Evolutionary conservation across 2,329 filamentous ascomycete species (phyloP).

Genomic region (Pseudocercospora vitis): DNA sequence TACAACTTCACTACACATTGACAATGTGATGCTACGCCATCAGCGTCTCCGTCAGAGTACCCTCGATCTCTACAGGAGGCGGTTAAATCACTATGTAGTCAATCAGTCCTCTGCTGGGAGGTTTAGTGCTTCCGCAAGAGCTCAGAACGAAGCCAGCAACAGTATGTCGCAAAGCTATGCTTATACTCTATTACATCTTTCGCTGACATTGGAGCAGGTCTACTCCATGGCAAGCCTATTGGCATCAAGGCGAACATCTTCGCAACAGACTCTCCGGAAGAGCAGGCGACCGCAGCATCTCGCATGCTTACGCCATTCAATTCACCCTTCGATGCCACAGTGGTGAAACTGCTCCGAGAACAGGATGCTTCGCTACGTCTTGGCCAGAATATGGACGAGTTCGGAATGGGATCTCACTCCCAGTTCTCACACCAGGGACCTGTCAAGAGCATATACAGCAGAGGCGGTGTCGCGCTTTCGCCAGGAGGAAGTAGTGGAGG

Average conservation of each 20-base stretch:
- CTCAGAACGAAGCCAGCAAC: background rate
- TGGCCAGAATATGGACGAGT: constrained; percentile 85
- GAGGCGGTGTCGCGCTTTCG: constrained; percentile 51
- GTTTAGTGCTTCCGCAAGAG: constrained; percentile 5
- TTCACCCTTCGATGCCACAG: constrained; percentile 79
- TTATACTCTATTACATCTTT: background rate
- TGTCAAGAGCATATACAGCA: constrained; percentile 56
- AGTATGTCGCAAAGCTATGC: background rate
- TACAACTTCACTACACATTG: background rate
- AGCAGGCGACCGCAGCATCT: constrained; percentile 77
- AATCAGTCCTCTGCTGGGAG: background rate
- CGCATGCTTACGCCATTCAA: constrained; percentile 65
- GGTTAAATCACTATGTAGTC: constrained; percentile 5
- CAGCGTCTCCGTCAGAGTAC: constrained; percentile 23
- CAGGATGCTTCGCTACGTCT: constrained; percentile 66
- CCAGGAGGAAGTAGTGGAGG: constrained; percentile 91
- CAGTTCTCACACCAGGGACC: constrained; percentile 66
- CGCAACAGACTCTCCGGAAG: constrained; percentile 35
- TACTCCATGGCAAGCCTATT: constrained; percentile 40
- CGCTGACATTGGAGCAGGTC: background rate
- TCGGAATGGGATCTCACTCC: constrained; percentile 89
- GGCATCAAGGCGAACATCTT: constrained; percentile 56
- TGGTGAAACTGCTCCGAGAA: constrained; percentile 66
- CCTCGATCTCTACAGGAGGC: constrained; percentile 17
- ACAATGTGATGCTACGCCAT: constrained; percentile 28